A percentile compares a stretch with the other conserved stretches of the same genome.
phyloP scores from a whole-genome alignment of 1,284 basidiomycete species.

The Ceratobasidium sp. region DNA sequence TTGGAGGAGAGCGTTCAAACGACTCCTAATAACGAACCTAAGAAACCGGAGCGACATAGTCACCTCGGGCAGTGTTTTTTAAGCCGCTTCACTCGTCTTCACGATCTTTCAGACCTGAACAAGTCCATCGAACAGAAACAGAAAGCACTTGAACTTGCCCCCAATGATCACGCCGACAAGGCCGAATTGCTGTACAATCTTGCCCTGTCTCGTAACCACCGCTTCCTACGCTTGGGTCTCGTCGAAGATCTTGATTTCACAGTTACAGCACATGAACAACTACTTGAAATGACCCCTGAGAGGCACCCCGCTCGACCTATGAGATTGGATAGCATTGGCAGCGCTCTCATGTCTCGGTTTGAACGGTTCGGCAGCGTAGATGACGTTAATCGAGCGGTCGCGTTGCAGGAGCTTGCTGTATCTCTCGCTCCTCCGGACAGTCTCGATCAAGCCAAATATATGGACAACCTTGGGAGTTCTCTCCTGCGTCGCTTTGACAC shows the following conservation, averaged over 20 bases:
- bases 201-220: neutral
- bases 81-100: neutral
- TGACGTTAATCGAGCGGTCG: neutral
- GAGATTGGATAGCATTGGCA: neutral
- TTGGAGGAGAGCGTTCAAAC: neutral
- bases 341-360: neutral
- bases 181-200: neutral
- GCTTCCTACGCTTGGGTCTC: neutral
- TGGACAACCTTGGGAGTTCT: neutral
- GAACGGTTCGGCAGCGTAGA: neutral
- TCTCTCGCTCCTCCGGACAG: neutral
- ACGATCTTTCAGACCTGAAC: neutral
- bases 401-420: neutral
- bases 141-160: neutral
- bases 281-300: neutral
- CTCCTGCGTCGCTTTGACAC: slow-evolving; percentile 9
- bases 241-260: neutral
- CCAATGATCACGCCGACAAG: neutral
- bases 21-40: neutral
- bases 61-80: neutral
- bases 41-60: neutral
- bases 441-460: neutral
- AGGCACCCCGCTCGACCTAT: neutral
- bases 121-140: neutral
- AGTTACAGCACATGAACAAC: neutral